Percentiles rank a stretch among this genome's conserved stretches.
phyloP scores from a whole-genome alignment of 257 asterid species.

The Dorcoceras hygrometricum region DNA sequence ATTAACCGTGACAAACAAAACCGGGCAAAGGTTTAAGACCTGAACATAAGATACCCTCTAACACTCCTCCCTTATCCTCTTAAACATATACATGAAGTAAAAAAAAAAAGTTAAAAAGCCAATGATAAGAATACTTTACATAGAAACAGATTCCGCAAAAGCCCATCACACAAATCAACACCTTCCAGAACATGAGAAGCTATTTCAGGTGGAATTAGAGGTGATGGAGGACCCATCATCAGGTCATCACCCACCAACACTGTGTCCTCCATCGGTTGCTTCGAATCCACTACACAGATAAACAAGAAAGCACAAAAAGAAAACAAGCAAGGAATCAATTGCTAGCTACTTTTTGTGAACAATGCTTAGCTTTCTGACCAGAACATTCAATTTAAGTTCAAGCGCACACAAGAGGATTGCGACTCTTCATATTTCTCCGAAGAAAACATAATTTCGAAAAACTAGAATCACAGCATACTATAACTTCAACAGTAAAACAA shows the following conservation, averaged over 20 bases:
- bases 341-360: background rate
- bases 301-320: constrained; percentile 3
- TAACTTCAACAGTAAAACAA: background rate
- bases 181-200: constrained; percentile 95
- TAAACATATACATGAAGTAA: background rate
- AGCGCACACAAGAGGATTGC: background rate
- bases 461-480: background rate
- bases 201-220: constrained; percentile 87
- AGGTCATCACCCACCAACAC: constrained; percentile 97
- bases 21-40: background rate
- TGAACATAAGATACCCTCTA: background rate
- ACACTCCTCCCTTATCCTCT: background rate
- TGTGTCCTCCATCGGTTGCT: constrained; percentile 92
- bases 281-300: constrained; percentile 62
- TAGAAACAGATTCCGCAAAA: constrained; percentile 77
- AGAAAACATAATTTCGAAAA: background rate
- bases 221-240: constrained; percentile 96
- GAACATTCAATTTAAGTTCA: constrained; percentile 13
- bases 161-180: constrained; percentile 83
- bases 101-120: constrained; percentile 1
- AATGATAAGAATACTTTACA: constrained; percentile 43
- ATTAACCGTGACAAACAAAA: constrained; percentile 18
- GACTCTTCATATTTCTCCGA: constrained; percentile 13
- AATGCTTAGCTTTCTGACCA: background rate
- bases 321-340: constrained; percentile 9